Conservation (phyloP, 495 filamentous ascomycete genomes). For the Hypoxylon lienhwacheense region DNA sequence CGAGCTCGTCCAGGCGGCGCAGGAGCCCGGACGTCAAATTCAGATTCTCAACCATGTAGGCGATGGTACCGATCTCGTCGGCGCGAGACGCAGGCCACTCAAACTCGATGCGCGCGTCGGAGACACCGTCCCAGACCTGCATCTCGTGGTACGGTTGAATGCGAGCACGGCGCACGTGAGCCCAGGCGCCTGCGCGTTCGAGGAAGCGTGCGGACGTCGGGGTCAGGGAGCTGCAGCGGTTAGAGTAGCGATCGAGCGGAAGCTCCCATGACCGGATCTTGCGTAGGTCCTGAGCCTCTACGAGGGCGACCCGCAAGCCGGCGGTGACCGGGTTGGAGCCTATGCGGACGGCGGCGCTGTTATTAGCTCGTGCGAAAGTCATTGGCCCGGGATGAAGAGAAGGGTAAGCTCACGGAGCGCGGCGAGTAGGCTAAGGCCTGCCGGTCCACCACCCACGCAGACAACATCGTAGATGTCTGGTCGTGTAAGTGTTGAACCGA, state of each 20-base stretch:
- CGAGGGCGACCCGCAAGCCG: slow-evolving; percentile 78
- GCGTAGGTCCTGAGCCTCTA: slow-evolving; percentile 83
- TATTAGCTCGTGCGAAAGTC: slow-evolving; percentile 14
- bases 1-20: slow-evolving; percentile 66
- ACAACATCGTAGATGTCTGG: slow-evolving; percentile 88
- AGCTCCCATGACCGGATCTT: slow-evolving; percentile 65
- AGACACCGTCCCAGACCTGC: slow-evolving; percentile 95
- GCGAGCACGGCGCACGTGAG: slow-evolving; percentile 66
- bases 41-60: slow-evolving; percentile 94
- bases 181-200: slow-evolving; percentile 82
- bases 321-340: slow-evolving; percentile 72
- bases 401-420: slow-evolving; percentile 69
- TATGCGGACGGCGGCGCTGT: slow-evolving; percentile 18
- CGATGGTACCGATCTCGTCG: slow-evolving; percentile 61
- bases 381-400: slow-evolving; percentile 2
- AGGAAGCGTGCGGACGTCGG: slow-evolving; percentile 76
- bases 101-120: slow-evolving; percentile 83
- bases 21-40: slow-evolving; percentile 82
- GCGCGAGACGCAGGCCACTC: slow-evolving; percentile 64
- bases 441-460: slow-evolving; percentile 94
- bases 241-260: slow-evolving; percentile 74
- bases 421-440: slow-evolving; percentile 83
- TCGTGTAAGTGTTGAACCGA: slow-evolving; percentile 26
- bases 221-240: slow-evolving; percentile 92
- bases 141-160: slow-evolving; percentile 89